Conservation (phyloP, 805 yeast genomes). For the Saccharomycopsis sp. region DNA sequence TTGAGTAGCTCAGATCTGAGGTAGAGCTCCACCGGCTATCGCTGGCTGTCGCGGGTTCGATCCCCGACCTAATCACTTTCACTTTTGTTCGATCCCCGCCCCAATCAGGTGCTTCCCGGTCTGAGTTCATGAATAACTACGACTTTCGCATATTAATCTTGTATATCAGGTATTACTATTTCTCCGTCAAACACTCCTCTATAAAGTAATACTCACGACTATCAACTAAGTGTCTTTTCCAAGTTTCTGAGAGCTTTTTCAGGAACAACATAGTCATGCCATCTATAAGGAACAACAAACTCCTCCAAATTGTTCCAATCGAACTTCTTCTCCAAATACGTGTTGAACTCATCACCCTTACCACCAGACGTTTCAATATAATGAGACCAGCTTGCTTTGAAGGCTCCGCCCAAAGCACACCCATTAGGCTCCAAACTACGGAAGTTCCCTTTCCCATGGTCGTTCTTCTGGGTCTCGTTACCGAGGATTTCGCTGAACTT, state of each 20-base stretch:
- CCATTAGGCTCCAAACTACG: slow-evolving; percentile 78
- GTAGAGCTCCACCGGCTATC: no score
- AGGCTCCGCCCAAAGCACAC: slow-evolving; percentile 90
- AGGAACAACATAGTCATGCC: slow-evolving; percentile 16
- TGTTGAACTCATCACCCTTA: slow-evolving; percentile 20
- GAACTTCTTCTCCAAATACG: slow-evolving; percentile 15
- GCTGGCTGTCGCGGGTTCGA: no score
- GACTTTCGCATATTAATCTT: no score
- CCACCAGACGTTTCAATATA: slow-evolving; percentile 28
- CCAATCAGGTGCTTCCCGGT: no score
- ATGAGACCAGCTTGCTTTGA: slow-evolving; percentile 71
- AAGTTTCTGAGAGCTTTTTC: slow-evolving; percentile 18
- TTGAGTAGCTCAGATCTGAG: no score
- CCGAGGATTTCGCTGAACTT: slow-evolving; percentile 70
- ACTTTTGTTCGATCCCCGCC: no score
- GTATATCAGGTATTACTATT: no score
- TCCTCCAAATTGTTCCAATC: slow-evolving; percentile 16
- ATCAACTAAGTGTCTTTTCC: slow-evolving; percentile 8
- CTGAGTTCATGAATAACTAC: no score
- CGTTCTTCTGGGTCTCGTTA: slow-evolving; percentile 25
- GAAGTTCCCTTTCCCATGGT: slow-evolving; percentile 43
- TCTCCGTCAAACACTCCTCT: no score
- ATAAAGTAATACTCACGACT: no score
- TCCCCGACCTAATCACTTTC: no score
- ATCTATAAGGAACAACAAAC: slow-evolving; percentile 13